Evolutionary conservation across 2,329 filamentous ascomycete species (phyloP).

Genomic region (Geosmithia putterillii): DNA sequence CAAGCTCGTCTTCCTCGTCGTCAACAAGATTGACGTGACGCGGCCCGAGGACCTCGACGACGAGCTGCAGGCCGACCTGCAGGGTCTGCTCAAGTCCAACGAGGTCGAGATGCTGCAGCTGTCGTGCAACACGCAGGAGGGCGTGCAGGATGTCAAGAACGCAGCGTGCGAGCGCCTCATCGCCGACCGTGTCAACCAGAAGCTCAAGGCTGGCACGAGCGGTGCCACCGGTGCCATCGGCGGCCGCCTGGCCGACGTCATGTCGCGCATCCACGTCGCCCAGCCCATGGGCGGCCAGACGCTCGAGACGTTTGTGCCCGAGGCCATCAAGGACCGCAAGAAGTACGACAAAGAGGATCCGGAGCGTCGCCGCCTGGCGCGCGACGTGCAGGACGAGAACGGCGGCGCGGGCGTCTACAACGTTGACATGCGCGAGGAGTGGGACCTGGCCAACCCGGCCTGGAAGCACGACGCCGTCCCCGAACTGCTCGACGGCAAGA

Average conservation of each 20-base stretch:
- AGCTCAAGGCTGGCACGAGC: constrained; percentile 83
- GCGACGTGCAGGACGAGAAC: constrained; percentile 82
- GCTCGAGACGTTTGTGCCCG: constrained; percentile 78
- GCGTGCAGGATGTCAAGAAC: constrained; percentile 91
- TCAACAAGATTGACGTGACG: constrained; percentile 97
- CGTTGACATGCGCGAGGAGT: constrained; percentile 81
- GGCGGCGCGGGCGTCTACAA: constrained; percentile 95
- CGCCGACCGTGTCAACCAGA: constrained; percentile 86
- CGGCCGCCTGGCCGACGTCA: constrained; percentile 76
- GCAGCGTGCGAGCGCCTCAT: constrained; percentile 86
- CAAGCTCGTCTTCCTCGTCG: constrained; percentile 90
- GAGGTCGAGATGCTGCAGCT: constrained; percentile 89
- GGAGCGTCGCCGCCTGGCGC: constrained; percentile 67
- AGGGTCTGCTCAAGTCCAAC: constrained; percentile 69
- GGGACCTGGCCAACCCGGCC: constrained; percentile 73
- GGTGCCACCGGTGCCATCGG: constrained; percentile 62
- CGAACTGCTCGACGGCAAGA: constrained; percentile 89
- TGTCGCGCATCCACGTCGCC: constrained; percentile 94
- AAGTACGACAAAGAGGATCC: constrained; percentile 89
- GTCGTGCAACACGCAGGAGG: constrained; percentile 90
- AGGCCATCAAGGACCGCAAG: constrained; percentile 65
- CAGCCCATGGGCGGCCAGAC: constrained; percentile 71
- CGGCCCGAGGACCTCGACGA: constrained; percentile 76
- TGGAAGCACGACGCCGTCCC: constrained; percentile 97
- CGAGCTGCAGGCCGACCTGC: constrained; percentile 65